phyloP scores from a whole-genome alignment of 352 stramenopile genomes.

The Phytophthora pisi region DNA sequence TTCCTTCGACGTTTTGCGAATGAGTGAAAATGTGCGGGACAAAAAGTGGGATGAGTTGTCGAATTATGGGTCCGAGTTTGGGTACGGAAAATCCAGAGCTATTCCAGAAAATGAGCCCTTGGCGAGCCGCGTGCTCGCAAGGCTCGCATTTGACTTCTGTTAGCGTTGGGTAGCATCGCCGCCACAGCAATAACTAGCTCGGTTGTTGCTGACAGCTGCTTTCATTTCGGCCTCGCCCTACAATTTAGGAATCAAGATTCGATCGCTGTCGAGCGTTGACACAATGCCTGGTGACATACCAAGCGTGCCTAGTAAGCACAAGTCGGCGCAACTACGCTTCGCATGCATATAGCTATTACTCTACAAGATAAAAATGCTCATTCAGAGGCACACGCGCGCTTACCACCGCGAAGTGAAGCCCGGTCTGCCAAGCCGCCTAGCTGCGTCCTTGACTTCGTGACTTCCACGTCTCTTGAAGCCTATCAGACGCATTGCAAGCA shows the following conservation, averaged over 20 bases:
- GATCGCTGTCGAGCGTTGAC: neutral
- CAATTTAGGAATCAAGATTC: too few species aligned
- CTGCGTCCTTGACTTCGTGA: neutral
- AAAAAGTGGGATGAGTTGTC: constrained; percentile 8
- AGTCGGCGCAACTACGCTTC: neutral
- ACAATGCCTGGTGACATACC: too few species aligned
- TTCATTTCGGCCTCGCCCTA: too few species aligned
- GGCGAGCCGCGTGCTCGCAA: neutral
- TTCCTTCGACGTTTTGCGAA: constrained; percentile 13
- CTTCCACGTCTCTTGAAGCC: neutral
- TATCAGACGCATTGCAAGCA: neutral
- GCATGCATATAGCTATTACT: neutral
- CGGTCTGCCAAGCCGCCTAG: neutral
- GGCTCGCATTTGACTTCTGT: too few species aligned
- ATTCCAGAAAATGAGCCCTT: constrained; percentile 15
- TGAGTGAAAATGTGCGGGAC: constrained; percentile 24
- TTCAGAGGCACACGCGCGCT: too few species aligned
- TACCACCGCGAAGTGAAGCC: too few species aligned
- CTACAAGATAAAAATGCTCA: too few species aligned
- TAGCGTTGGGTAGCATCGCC: too few species aligned
- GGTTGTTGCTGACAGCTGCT: too few species aligned
- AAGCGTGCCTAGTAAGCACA: neutral
- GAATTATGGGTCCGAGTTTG: neutral
- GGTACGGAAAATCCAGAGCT: constrained; percentile 25
- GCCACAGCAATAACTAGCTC: too few species aligned